phyloP scores from a whole-genome alignment of 768 basidiomycete species.

The Phanerodontia chrysosporium region DNA sequence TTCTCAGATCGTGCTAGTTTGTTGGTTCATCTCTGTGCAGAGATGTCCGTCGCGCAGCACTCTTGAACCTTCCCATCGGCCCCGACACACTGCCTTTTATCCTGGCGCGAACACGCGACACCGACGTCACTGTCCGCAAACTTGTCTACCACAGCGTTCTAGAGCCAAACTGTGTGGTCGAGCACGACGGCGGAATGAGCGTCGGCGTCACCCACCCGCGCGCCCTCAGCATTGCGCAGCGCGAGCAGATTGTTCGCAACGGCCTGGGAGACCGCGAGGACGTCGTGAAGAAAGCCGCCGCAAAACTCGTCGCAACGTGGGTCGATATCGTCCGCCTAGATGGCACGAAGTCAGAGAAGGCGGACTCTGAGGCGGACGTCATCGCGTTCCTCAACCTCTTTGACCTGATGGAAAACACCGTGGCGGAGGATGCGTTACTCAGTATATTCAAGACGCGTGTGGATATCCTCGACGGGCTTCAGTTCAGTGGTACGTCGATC shows the following conservation, averaged over 20 bases:
- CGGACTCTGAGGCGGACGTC: constrained; percentile 33
- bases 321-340: constrained; percentile 47
- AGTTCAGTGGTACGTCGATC: constrained; percentile 56
- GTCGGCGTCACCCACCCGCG: constrained; percentile 62
- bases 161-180: constrained; percentile 34
- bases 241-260: constrained; percentile 73
- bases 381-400: constrained; percentile 52
- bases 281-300: constrained; percentile 67
- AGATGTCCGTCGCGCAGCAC: constrained; percentile 80
- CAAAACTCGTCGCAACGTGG: constrained; percentile 71
- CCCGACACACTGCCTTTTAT: constrained; percentile 56
- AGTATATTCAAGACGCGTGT: constrained; percentile 64
- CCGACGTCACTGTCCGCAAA: constrained; percentile 70
- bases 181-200: constrained; percentile 18
- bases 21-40: constrained; percentile 33
- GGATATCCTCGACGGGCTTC: constrained; percentile 63
- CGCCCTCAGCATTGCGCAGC: constrained; percentile 62
- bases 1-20: not conserved
- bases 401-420: constrained; percentile 51
- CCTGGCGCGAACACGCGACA: constrained; percentile 75
- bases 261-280: constrained; percentile 86
- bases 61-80: constrained; percentile 66
- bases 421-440: constrained; percentile 71
- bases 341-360: constrained; percentile 33
- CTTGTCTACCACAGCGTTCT: constrained; percentile 65